phyloP scores from a whole-genome alignment of 129 eudicot species.

The Heracleum sosnowskyi region DNA sequence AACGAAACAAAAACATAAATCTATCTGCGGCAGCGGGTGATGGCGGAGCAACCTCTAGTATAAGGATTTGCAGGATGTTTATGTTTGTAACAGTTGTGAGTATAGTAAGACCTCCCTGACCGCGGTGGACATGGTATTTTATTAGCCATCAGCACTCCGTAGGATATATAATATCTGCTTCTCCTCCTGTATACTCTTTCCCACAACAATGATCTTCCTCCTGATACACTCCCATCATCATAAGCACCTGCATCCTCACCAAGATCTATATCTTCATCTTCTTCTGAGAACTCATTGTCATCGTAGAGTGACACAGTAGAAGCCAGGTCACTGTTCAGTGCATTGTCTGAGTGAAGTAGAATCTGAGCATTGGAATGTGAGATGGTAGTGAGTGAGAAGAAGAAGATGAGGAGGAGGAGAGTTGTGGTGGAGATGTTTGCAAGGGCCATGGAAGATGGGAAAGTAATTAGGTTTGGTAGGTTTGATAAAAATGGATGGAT shows the following conservation, averaged over 20 bases:
- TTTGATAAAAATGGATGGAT: neutral
- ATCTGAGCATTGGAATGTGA: neutral
- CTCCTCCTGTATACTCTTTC: conserved; percentile 12
- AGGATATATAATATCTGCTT: conserved; percentile 50
- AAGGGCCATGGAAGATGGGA: neutral
- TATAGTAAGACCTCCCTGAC: conserved; percentile 80
- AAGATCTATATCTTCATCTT: neutral
- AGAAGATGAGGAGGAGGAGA: neutral
- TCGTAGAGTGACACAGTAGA: neutral
- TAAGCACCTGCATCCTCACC: neutral
- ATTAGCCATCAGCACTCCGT: conserved; percentile 74
- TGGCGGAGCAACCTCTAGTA: conserved; percentile 71
- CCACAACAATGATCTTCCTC: conserved; percentile 62
- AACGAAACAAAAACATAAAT: neutral
- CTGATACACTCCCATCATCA: neutral
- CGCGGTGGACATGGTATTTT: conserved; percentile 81
- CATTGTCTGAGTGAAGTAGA: neutral
- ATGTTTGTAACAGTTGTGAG: conserved; percentile 62
- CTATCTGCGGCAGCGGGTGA: conserved; percentile 69
- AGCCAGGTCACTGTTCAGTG: neutral
- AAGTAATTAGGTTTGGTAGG: neutral
- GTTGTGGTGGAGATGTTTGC: neutral
- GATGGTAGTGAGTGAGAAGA: neutral
- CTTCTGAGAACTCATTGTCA: neutral
- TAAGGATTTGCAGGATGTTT: conserved; percentile 63